Percentiles rank a stretch among this genome's conserved stretches.
phyloP scores from a whole-genome alignment of 2,329 filamentous ascomycete species.

The Colletotrichum scovillei region DNA sequence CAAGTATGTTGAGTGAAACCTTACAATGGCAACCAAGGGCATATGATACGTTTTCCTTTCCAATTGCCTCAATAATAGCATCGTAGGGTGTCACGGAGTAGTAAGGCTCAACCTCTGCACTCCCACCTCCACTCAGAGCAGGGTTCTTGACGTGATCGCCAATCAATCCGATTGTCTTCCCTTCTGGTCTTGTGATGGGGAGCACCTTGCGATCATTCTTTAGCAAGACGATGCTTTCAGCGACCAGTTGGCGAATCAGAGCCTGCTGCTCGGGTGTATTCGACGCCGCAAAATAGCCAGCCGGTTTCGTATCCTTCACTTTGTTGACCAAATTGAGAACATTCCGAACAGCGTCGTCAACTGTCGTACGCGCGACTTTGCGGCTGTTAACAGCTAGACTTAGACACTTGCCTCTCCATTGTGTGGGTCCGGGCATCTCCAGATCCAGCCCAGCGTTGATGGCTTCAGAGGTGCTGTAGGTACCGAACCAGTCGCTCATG shows the following conservation, averaged over 20 bases:
- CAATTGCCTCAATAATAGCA: slow-evolving; percentile 64
- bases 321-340: slow-evolving; percentile 69
- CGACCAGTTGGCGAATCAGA: slow-evolving; percentile 72
- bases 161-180: slow-evolving; percentile 51
- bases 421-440: slow-evolving; percentile 69
- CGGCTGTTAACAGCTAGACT: slow-evolving; percentile 25
- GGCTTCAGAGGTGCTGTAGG: slow-evolving; percentile 64
- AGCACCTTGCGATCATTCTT: slow-evolving; percentile 76
- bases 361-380: slow-evolving; percentile 30
- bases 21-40: slow-evolving; percentile 69
- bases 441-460: slow-evolving; percentile 65
- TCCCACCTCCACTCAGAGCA: slow-evolving; percentile 66
- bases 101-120: slow-evolving; percentile 69
- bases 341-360: slow-evolving; percentile 67
- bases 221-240: slow-evolving; percentile 78
- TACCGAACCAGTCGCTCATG: slow-evolving; percentile 70
- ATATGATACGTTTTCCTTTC: slow-evolving; percentile 53
- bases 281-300: slow-evolving; percentile 59
- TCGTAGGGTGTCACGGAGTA: slow-evolving; percentile 79
- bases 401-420: slow-evolving; percentile 41
- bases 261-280: slow-evolving; percentile 66
- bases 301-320: slow-evolving; percentile 35
- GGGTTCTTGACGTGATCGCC: slow-evolving; percentile 41
- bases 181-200: slow-evolving; percentile 67
- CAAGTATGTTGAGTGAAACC: neutral